Base-by-base conservation (phyloP, 306 rosid species). In the Acacia acuminata region DNA sequence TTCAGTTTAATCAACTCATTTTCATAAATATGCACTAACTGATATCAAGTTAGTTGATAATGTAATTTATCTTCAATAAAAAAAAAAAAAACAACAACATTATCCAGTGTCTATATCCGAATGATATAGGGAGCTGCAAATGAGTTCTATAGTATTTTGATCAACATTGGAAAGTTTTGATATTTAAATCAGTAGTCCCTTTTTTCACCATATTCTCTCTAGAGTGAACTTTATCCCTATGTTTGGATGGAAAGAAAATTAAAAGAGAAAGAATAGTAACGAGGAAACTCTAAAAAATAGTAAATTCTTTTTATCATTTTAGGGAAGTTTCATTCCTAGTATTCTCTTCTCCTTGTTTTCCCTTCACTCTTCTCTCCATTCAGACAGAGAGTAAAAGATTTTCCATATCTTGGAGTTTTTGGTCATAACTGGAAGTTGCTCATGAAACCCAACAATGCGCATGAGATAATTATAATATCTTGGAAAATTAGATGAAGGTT, bases 1-100 rank as follows among this genome's bases (percentile, higher is more conserved):
- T 78, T 58, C 79, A 68, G 43, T 60, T 58, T 51, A 77, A 14
- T 38, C 74, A 38, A 30, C 45, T 25, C 81, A 22, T 55, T 50
- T 70, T 68, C 83, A 58, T 27, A 63, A 51, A 60, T 66, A 27
- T 43, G 61, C 68, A 53, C 64, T 11, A 71, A 38, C 66, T 58
- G 27, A 65, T 77, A 17, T 38, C 70, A 76, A 22, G 38, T 34
- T 25, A 40, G 64, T 12, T 12, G 55, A 58, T 16, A 53, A 42
- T 20, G n/a, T 15, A 75, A 20, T 19, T 11, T 69, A 68, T 58
- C 34, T 77, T 7, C 45, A 40, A 6, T 48, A 50, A 42, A 69
- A 61, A 6, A 38, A n/a, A n/a, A n/a, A n/a, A n/a, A n/a, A n/a
- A n/a, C n/a, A n/a, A 76, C 24, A 38, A 7, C 13, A n/a, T 9